These are phyloP conservation scores for Ustanciosporium gigantosporum DNA, from an alignment of 1,284 basidiomycete genomes.

Conservation along the genomic window DNA sequence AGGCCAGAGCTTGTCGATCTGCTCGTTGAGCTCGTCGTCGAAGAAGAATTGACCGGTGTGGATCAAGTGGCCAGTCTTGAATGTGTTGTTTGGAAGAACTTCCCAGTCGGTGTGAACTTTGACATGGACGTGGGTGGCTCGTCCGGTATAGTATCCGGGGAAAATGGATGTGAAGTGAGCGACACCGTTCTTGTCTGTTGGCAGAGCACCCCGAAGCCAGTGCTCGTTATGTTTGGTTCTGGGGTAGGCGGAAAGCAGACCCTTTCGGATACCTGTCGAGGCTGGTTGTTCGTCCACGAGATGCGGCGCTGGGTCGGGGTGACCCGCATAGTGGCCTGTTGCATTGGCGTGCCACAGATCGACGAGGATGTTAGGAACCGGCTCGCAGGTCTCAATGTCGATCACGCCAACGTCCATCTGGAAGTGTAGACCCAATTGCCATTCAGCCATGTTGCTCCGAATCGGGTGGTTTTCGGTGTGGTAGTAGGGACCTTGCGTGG, in stretches of 20 bases:
- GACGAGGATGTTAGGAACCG: slow-evolving; percentile 71
- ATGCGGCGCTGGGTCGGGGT: slow-evolving; percentile 62
- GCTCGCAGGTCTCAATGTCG: slow-evolving; percentile 74
- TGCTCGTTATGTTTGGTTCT: slow-evolving; percentile 62
- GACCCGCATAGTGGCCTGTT: slow-evolving; percentile 63
- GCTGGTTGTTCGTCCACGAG: slow-evolving; percentile 60
- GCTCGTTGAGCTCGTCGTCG: slow-evolving; percentile 67
- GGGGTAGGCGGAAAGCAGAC: slow-evolving; percentile 62
- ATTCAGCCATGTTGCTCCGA: slow-evolving; percentile 66
- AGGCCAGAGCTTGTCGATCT: slow-evolving; percentile 62
- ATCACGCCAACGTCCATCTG: slow-evolving; percentile 73
- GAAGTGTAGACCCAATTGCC: slow-evolving; percentile 66
- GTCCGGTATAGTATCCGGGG: slow-evolving; percentile 68
- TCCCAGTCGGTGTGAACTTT: slow-evolving; percentile 63
- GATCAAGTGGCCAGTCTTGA: slow-evolving; percentile 62
- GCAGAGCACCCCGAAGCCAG: slow-evolving; percentile 71
- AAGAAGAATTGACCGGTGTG: slow-evolving; percentile 73
- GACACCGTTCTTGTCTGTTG: slow-evolving; percentile 71
- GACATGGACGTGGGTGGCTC: slow-evolving; percentile 64
- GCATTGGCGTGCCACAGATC: slow-evolving; percentile 69
- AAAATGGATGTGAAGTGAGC: slow-evolving; percentile 71
- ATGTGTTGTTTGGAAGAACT: slow-evolving; percentile 62
- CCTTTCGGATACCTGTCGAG: slow-evolving; percentile 58
- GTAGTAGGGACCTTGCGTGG: slow-evolving; percentile 65
- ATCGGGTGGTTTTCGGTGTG: slow-evolving; percentile 64